Percentiles rank a stretch among this genome's conserved stretches.
phyloP scores from a whole-genome alignment of 2,329 filamentous ascomycete genomes.

The Raffaelea albimanens region DNA sequence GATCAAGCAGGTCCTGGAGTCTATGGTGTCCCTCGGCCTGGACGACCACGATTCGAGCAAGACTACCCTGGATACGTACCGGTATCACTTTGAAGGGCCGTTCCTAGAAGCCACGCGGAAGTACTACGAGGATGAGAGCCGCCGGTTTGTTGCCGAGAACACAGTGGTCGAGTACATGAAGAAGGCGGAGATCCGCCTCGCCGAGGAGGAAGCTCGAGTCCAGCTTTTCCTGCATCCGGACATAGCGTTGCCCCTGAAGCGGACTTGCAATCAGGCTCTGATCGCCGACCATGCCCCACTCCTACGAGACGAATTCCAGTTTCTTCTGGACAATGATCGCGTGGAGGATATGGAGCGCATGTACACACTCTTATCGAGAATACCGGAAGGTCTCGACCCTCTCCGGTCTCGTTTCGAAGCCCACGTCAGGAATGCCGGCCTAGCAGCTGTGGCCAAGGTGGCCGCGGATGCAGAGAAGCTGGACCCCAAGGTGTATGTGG shows the following conservation, averaged over 20 bases:
- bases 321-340: slow-evolving; percentile 85
- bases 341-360: slow-evolving; percentile 93
- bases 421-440: slow-evolving; percentile 83
- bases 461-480: slow-evolving; percentile 79
- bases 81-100: slow-evolving; percentile 82
- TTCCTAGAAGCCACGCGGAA: slow-evolving; percentile 76
- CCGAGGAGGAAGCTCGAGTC: slow-evolving; percentile 91
- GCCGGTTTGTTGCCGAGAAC: slow-evolving; percentile 91
- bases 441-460: slow-evolving; percentile 84
- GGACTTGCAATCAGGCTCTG: slow-evolving; percentile 77
- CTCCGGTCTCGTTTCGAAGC: slow-evolving; percentile 80
- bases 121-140: slow-evolving; percentile 89
- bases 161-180: slow-evolving; percentile 99
- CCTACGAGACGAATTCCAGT: slow-evolving; percentile 92
- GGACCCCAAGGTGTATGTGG: slow-evolving; percentile 94
- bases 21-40: slow-evolving; percentile 87
- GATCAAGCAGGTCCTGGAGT: slow-evolving; percentile 95
- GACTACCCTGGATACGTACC: slow-evolving; percentile 90
- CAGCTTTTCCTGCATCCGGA: slow-evolving; percentile 85
- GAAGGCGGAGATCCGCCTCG: slow-evolving; percentile 82
- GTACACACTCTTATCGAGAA: slow-evolving; percentile 84
- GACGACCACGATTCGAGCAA: slow-evolving; percentile 91
- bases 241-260: slow-evolving; percentile 75
- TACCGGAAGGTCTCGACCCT: slow-evolving; percentile 85
- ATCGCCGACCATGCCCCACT: slow-evolving; percentile 80